Conservation (phyloP, 2,329 filamentous ascomycete species). For the Fulvia fulva region DNA sequence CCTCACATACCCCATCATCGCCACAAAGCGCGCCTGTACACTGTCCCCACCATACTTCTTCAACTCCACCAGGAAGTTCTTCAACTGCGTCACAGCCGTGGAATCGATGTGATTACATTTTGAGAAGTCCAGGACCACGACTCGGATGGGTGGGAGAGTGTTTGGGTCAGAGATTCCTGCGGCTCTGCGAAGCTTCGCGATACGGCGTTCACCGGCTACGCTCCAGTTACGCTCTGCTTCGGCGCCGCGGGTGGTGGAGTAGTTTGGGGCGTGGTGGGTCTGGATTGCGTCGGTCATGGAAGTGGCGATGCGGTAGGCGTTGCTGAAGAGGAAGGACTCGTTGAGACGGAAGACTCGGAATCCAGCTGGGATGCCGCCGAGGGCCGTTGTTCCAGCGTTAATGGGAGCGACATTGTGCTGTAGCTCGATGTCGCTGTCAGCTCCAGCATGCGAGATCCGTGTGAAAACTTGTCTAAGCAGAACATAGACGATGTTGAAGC, state of each 20-base stretch:
- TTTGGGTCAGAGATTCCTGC: constrained; percentile 33
- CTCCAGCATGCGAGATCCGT: constrained; percentile 32
- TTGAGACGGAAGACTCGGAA: constrained; percentile 55
- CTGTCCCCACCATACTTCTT: constrained; percentile 47
- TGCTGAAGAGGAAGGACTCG: constrained; percentile 59
- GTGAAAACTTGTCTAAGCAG: constrained; percentile 58
- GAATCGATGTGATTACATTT: constrained; percentile 53
- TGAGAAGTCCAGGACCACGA: constrained; percentile 52
- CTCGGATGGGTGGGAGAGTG: constrained; percentile 39
- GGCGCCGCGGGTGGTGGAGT: constrained; percentile 35
- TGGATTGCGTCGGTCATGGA: constrained; percentile 50
- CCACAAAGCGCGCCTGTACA: constrained; percentile 48
- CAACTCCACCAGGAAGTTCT: constrained; percentile 48
- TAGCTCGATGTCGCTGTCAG: background rate
- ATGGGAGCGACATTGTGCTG: background rate
- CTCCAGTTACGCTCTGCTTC: constrained; percentile 52
- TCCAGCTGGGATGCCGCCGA: constrained; percentile 39
- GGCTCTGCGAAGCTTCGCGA: constrained; percentile 44
- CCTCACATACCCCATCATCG: constrained; percentile 42
- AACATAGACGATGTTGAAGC: constrained; percentile 48
- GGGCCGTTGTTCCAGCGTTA: constrained; percentile 6
- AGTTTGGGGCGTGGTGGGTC: constrained; percentile 42
- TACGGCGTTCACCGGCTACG: constrained; percentile 48
- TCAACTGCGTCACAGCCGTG: constrained; percentile 50
- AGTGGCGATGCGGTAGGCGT: constrained; percentile 53